phyloP scores from a whole-genome alignment of 1,284 basidiomycete species.

The Trametes versicolor region DNA sequence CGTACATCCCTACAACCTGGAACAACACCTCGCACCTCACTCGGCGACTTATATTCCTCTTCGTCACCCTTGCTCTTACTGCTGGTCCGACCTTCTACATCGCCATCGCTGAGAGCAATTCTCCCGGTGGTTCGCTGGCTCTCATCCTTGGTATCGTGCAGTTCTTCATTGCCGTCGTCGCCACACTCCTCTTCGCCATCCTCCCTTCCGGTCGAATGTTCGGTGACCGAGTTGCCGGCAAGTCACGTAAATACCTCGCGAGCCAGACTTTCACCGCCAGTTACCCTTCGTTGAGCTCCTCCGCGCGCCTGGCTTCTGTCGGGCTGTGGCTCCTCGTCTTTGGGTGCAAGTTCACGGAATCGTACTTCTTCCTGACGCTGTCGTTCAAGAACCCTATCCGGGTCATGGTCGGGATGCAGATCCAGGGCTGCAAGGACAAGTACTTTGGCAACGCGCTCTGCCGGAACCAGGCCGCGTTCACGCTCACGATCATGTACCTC shows the following conservation, averaged over 20 bases:
- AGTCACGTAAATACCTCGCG: slow-evolving; percentile 93
- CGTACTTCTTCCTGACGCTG: slow-evolving; percentile 94
- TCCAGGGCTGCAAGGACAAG: slow-evolving; percentile 87
- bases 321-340: slow-evolving; percentile 91
- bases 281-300: slow-evolving; percentile 75
- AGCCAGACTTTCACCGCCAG: slow-evolving; percentile 96
- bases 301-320: slow-evolving; percentile 78
- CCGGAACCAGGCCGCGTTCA: slow-evolving; percentile 90
- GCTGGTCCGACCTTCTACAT: slow-evolving; percentile 93
- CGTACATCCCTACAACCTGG: slow-evolving; percentile 97
- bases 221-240: slow-evolving; percentile 93
- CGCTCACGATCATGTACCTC: slow-evolving; percentile 94
- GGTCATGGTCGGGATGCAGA: slow-evolving; percentile 94
- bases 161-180: slow-evolving; percentile 87
- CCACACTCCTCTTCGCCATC: slow-evolving; percentile 84
- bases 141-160: slow-evolving; percentile 93
- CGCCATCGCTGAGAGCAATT: slow-evolving; percentile 70
- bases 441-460: slow-evolving; percentile 86
- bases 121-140: slow-evolving; percentile 74
- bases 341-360: slow-evolving; percentile 93
- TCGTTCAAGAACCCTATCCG: slow-evolving; percentile 92
- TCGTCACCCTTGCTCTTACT: slow-evolving; percentile 86
- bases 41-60: slow-evolving; percentile 85
- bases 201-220: slow-evolving; percentile 96
- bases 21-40: slow-evolving; percentile 96